phyloP scores from a whole-genome alignment of 108 stramenopile genomes.

The Tribonema minus region DNA sequence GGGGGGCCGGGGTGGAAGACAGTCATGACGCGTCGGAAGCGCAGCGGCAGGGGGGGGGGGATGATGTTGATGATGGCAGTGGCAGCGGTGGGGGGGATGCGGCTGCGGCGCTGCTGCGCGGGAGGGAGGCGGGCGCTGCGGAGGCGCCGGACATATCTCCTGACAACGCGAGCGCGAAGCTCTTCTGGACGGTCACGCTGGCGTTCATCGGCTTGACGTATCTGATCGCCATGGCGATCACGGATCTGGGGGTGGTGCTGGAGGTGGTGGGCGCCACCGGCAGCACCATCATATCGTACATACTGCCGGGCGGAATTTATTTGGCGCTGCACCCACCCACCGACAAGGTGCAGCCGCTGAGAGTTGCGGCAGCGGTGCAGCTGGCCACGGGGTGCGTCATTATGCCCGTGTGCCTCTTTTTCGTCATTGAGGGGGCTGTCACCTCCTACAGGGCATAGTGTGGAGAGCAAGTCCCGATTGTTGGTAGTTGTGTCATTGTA shows the following conservation, averaged over 20 bases:
- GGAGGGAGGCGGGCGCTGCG: not conserved
- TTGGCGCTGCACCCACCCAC: constrained; percentile 8
- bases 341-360: constrained; percentile 11
- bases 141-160: not conserved
- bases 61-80: too few species aligned
- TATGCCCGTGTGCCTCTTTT: constrained; percentile 9
- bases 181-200: constrained; percentile 47
- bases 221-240: constrained; percentile 55
- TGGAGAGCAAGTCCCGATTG: too few species aligned
- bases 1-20: not conserved
- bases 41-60: not conserved
- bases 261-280: constrained; percentile 70
- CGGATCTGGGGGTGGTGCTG: constrained; percentile 58
- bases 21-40: not conserved
- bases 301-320: constrained; percentile 66
- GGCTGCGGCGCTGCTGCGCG: not conserved
- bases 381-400: constrained; percentile 6
- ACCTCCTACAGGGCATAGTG: too few species aligned
- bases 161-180: constrained; percentile 1
- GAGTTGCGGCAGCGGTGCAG: constrained; percentile 18
- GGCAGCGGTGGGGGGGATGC: too few species aligned
- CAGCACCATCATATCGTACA: constrained; percentile 64
- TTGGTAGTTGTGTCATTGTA: too few species aligned
- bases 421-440: too few species aligned
- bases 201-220: constrained; percentile 54